Evolutionary conservation across 2,329 filamentous ascomycete genomes (phyloP).

Genomic region (Alternaria hordeiaustralica): DNA sequence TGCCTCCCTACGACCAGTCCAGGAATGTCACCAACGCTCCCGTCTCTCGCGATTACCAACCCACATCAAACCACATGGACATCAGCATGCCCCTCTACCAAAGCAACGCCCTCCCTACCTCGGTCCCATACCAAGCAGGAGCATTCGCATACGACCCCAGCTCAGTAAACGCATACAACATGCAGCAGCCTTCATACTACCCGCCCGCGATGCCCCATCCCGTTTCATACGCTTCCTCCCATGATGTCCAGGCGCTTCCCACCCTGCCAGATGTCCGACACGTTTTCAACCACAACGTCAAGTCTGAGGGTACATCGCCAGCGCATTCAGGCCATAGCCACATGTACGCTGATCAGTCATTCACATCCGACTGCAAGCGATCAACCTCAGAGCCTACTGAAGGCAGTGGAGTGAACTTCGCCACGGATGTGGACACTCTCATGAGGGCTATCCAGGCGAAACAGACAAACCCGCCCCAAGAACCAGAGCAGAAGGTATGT

Average conservation of each 20-base stretch:
- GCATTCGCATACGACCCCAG: conserved; percentile 44
- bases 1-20: conserved; percentile 40
- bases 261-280: conserved; percentile 38
- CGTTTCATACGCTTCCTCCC: conserved; percentile 32
- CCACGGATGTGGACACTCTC: conserved; percentile 83
- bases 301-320: conserved; percentile 53
- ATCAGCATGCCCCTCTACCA: conserved; percentile 47
- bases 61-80: conserved; percentile 42
- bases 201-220: conserved; percentile 32
- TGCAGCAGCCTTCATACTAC: conserved; percentile 43
- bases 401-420: conserved; percentile 65
- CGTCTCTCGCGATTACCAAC: conserved; percentile 37
- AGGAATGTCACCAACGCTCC: conserved; percentile 32
- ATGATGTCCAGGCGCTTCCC: conserved; percentile 33
- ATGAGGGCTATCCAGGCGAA: conserved; percentile 88
- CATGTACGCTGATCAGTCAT: conserved; percentile 45
- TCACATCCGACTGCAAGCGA: conserved; percentile 51
- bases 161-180: conserved; percentile 45
- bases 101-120: conserved; percentile 32
- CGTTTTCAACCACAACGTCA: conserved; percentile 49
- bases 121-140: conserved; percentile 46
- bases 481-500: conserved; percentile 42
- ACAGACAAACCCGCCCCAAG: conserved; percentile 50
- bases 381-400: conserved; percentile 53
- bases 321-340: conserved; percentile 50